phyloP scores from a whole-genome alignment of 345 rosid species.

The Sonneratia caseolaris region DNA sequence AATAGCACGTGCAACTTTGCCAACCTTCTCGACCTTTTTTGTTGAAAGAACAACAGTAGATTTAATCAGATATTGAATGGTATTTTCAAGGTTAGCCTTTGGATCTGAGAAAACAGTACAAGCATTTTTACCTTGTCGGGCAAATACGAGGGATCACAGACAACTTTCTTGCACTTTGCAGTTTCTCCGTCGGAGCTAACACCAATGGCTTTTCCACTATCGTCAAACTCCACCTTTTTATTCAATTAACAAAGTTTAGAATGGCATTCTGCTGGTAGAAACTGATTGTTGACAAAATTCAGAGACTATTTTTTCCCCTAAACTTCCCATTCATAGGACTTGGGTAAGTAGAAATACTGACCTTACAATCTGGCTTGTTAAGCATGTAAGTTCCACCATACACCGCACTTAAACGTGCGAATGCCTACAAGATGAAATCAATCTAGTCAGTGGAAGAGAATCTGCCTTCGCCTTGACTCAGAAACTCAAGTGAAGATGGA shows the following conservation, averaged over 20 bases:
- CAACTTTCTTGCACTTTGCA: slow-evolving; percentile 90
- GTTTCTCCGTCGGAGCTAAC: slow-evolving; percentile 87
- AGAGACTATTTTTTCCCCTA: not conserved
- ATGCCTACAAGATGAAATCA: slow-evolving; percentile 42
- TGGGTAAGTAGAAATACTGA: slow-evolving; percentile 10
- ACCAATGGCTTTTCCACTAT: slow-evolving; percentile 58
- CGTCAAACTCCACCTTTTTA: slow-evolving; percentile 64
- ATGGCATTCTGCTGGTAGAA: not conserved
- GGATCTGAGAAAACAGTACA: not conserved
- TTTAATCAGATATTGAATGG: not conserved
- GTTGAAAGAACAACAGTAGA: not conserved
- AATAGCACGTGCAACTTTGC: slow-evolving; percentile 89
- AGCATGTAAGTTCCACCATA: slow-evolving; percentile 98
- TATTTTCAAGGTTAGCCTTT: not conserved
- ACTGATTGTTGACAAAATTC: not conserved
- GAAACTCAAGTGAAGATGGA: not conserved
- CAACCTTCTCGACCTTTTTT: slow-evolving; percentile 74
- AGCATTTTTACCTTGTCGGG: slow-evolving; percentile 49
- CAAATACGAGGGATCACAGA: slow-evolving; percentile 86
- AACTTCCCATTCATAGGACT: not conserved
- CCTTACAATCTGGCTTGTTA: slow-evolving; percentile 91
- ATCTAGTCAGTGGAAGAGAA: slow-evolving; percentile 7
- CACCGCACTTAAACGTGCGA: slow-evolving; percentile 91
- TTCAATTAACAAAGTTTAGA: not conserved
- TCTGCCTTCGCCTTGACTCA: not conserved